Percentiles rank a stretch among this genome's conserved stretches.
These are phyloP conservation scores for Mycothermus thermophilus DNA, from an alignment of 495 filamentous ascomycete species.

Conservation along the genomic window DNA sequence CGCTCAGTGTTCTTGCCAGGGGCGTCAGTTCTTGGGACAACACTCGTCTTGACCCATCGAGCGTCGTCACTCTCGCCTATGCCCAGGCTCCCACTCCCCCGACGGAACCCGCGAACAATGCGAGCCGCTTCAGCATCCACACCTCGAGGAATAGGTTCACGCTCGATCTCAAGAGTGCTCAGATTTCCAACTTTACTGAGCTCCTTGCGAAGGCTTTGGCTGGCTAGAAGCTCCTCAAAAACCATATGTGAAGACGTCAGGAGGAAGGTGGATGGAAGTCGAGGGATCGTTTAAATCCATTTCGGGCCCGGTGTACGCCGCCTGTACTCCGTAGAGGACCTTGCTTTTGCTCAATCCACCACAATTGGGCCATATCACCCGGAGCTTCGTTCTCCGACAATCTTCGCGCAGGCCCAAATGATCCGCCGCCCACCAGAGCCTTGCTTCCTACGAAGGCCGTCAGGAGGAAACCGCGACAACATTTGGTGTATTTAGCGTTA, in stretches of 20 bases:
- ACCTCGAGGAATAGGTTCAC: constrained; percentile 23
- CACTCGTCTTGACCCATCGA: constrained; percentile 24
- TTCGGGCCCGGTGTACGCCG: not conserved
- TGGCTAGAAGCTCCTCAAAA: not conserved
- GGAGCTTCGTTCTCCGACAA: too few species aligned
- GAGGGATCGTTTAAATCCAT: not conserved
- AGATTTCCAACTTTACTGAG: constrained; percentile 25
- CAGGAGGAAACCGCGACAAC: too few species aligned
- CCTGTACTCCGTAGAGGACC: not conserved
- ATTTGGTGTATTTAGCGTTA: too few species aligned
- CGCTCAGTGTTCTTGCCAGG: constrained; percentile 22
- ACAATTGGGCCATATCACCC: not conserved
- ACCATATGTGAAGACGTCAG: not conserved
- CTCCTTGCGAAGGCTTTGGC: constrained; percentile 14
- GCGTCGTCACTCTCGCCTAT: constrained; percentile 26
- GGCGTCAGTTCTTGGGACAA: constrained; percentile 23
- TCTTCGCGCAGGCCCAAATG: too few species aligned
- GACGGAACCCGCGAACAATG: constrained; percentile 19
- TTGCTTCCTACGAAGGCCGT: too few species aligned
- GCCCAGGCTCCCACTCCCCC: constrained; percentile 22
- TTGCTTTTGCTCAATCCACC: not conserved
- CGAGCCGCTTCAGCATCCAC: constrained; percentile 28
- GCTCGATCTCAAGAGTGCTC: constrained; percentile 23
- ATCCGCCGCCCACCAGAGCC: too few species aligned
- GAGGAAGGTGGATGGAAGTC: not conserved